Percentiles rank a stretch among this genome's conserved stretches.
Evolutionary conservation across 352 stramenopile genomes (phyloP).

Genomic region (Pythium coloratum): DNA sequence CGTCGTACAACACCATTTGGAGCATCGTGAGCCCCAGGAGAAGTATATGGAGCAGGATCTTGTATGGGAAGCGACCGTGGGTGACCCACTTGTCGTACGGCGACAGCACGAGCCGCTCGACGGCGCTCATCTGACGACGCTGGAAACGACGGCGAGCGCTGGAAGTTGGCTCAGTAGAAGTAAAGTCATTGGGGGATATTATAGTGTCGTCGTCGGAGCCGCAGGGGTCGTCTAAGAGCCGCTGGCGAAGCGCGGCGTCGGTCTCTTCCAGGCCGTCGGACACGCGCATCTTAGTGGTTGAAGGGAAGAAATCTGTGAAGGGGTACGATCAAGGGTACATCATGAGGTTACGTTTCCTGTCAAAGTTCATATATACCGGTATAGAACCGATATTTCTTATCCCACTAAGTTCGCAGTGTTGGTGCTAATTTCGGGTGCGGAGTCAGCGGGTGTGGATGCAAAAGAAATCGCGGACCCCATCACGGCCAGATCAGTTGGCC

Average conservation of each 20-base stretch:
- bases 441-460: background rate
- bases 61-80: constrained; percentile 81
- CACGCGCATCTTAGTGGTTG: background rate
- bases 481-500: background rate
- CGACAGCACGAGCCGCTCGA: constrained; percentile 71
- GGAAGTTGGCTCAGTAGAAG: background rate
- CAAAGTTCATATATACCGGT: too few relatives aligned
- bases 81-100: constrained; percentile 76
- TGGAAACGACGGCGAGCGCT: background rate
- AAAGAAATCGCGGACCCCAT: background rate
- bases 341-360: too few relatives aligned
- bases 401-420: background rate
- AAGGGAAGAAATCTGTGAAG: background rate
- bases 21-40: constrained; percentile 70
- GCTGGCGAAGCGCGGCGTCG: constrained; percentile 18
- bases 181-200: background rate
- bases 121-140: constrained; percentile 35
- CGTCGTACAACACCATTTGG: constrained; percentile 79
- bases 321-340: background rate
- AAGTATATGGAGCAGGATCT: constrained; percentile 74
- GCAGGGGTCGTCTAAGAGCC: constrained; percentile 4
- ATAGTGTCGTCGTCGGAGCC: background rate
- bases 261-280: background rate
- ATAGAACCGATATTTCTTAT: too few relatives aligned
- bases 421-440: constrained; percentile 2